Evolutionary conservation across 441 rosid genomes (phyloP), one percentile per base, ranked within the genome.

Genomic region (Viola pubescens): DNA sequence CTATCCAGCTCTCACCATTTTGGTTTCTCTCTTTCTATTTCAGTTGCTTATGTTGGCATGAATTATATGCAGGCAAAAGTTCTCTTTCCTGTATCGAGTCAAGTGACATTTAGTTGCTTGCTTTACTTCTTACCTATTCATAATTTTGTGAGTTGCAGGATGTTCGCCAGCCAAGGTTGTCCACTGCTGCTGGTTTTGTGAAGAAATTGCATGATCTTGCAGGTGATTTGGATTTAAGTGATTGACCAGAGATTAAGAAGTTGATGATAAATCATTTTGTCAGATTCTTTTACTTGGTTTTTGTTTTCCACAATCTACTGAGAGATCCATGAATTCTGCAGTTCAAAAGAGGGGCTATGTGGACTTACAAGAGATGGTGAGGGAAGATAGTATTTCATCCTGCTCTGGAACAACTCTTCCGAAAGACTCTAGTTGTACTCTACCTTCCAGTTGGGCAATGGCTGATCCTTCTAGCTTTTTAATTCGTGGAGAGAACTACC

Each of bases 331-430:
- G 45, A 10, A 42, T 64, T 40, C 52, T 62, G 63, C 81, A 92
- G 98, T 86, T 75, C 96, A 92, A 61, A 92, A 87, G 80, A 86
- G 83, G 76, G 97, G 97, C 66, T 92, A 89, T 69, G 76, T 86
- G 66, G 98, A 92, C 79, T 77, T 92, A 59, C 91, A 92, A 57
- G 97, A 88, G 66, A 79, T 69, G 74, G 58, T 53, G 37, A 80
- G 76, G 76, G 97, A 83, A 67, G 95, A 87, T 62, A 74, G 66
- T 56, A 34, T 47, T 26, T 74, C 79, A 53, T 89, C 86, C 77
- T 75, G 80, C 71, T 89, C 86, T 69, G 97, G 97, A 72, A 73
- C 79, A 62, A 92, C 97, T 47, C 97, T 92, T 66, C 89, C 83
- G 52, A 77, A 77, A 64, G 98, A 92, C 75, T 81, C 82, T 13